phyloP scores from a whole-genome alignment of 2,329 filamentous ascomycete species.

The Talaromyces rugulosus region DNA sequence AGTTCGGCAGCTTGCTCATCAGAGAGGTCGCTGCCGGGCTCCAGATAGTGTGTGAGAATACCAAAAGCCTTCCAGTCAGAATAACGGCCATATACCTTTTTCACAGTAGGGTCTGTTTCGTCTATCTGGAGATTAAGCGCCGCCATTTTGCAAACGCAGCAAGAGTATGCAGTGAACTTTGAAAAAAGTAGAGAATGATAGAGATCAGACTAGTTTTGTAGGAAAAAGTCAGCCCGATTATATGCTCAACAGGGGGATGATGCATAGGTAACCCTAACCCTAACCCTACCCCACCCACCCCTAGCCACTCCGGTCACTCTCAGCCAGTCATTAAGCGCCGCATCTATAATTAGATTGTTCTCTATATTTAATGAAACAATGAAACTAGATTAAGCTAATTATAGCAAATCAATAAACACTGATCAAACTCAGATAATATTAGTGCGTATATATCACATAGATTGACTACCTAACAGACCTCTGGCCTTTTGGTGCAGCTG shows the following conservation, averaged over 20 bases:
- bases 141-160: neutral
- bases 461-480: too few relatives aligned
- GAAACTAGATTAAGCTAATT: neutral
- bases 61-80: constrained; percentile 1
- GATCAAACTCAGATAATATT: too few relatives aligned
- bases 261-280: neutral
- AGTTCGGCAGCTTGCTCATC: neutral
- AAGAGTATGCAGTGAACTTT: too few relatives aligned
- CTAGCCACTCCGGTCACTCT: neutral
- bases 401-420: neutral
- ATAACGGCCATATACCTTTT: neutral
- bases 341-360: neutral
- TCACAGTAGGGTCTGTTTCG: neutral
- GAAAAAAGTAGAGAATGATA: too few relatives aligned
- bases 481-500: too few relatives aligned
- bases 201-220: neutral
- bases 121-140: neutral
- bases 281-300: neutral
- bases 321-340: neutral
- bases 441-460: too few relatives aligned
- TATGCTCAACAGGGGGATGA: neutral
- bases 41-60: neutral
- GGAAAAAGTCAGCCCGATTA: neutral
- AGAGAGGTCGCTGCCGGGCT: neutral
- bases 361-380: neutral